A percentile compares a stretch with the other conserved stretches of the same genome.
phyloP scores from a whole-genome alignment of 1,284 basidiomycete genomes.

The Pascua sp. region DNA sequence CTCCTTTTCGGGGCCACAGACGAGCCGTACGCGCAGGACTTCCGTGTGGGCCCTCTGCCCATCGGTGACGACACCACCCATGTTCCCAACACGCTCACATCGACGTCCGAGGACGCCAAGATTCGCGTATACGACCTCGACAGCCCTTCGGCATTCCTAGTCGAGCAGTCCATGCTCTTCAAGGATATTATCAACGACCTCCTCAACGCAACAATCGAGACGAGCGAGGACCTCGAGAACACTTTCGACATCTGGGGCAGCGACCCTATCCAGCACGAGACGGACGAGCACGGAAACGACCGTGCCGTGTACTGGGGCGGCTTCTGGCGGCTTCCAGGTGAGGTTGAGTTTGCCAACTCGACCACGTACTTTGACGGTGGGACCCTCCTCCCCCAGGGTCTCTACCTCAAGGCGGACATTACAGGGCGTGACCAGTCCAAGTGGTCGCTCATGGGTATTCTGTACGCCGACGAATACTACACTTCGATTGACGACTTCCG shows the following conservation, averaged over 20 bases:
- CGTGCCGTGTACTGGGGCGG: conserved; percentile 23
- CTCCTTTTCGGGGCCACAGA: conserved; percentile 33
- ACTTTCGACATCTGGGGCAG: conserved; percentile 26
- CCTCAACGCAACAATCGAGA: conserved; percentile 47
- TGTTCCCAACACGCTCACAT: conserved; percentile 12
- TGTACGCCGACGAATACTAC: conserved; percentile 48
- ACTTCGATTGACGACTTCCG: conserved; percentile 54
- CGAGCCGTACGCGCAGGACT: conserved; percentile 41
- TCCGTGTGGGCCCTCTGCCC: conserved; percentile 41
- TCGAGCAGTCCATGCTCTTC: conserved; percentile 14
- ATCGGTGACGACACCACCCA: conserved; percentile 7
- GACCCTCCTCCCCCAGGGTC: no score
- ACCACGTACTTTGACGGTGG: not conserved
- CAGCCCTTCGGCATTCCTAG: conserved; percentile 9
- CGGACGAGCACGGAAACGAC: conserved; percentile 22
- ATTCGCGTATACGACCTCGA: conserved; percentile 29
- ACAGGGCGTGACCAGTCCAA: conserved; percentile 33
- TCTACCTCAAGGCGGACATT: conserved; percentile 17
- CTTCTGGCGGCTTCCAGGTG: conserved; percentile 20
- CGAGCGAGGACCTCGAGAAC: conserved; percentile 55
- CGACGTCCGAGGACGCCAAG: conserved; percentile 21
- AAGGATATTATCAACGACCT: conserved; percentile 36
- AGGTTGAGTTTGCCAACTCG: conserved; percentile 27
- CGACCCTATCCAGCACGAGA: conserved; percentile 42
- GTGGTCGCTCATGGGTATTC: conserved; percentile 26